Conservation (phyloP, 169 alveolate genomes). For the Babesia caballi region DNA sequence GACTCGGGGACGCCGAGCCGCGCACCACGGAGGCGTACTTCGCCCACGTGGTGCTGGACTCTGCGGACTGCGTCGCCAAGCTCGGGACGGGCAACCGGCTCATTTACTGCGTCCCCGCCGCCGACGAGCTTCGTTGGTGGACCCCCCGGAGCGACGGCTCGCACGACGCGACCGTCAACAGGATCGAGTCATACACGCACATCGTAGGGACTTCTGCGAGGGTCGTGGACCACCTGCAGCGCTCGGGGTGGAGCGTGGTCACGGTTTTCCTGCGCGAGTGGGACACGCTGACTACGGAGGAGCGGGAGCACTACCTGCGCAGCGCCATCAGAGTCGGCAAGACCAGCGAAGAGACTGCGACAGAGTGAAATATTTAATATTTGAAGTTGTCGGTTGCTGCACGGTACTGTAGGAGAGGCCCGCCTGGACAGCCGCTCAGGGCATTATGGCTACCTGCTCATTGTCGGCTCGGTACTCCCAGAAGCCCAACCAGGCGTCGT, state of each 20-base stretch:
- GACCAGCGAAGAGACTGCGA: not conserved
- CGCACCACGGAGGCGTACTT: slow-evolving; percentile 48
- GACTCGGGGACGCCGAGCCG: slow-evolving; percentile 29
- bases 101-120: slow-evolving; percentile 12
- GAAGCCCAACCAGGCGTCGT: slow-evolving; percentile 17
- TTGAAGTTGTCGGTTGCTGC: too few species aligned
- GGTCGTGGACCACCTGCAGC: slow-evolving; percentile 37
- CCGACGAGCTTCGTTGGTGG: slow-evolving; percentile 31
- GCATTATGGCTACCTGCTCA: too few species aligned
- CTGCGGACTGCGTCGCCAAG: not conserved
- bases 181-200: slow-evolving; percentile 15
- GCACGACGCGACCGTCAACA: slow-evolving; percentile 1
- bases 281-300: slow-evolving; percentile 3
- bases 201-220: slow-evolving; percentile 18
- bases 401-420: too few species aligned
- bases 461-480: not conserved
- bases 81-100: not conserved
- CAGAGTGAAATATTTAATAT: too few species aligned
- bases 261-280: slow-evolving; percentile 22
- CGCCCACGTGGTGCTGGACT: slow-evolving; percentile 32
- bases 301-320: not conserved
- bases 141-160: slow-evolving; percentile 8
- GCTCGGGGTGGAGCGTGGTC: slow-evolving; percentile 27
- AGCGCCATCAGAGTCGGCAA: not conserved
- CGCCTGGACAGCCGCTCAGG: too few species aligned